Percentiles rank a stretch among this genome's conserved stretches.
phyloP scores from a whole-genome alignment of 148 eudicot species.

The Fagopyrum tataricum region DNA sequence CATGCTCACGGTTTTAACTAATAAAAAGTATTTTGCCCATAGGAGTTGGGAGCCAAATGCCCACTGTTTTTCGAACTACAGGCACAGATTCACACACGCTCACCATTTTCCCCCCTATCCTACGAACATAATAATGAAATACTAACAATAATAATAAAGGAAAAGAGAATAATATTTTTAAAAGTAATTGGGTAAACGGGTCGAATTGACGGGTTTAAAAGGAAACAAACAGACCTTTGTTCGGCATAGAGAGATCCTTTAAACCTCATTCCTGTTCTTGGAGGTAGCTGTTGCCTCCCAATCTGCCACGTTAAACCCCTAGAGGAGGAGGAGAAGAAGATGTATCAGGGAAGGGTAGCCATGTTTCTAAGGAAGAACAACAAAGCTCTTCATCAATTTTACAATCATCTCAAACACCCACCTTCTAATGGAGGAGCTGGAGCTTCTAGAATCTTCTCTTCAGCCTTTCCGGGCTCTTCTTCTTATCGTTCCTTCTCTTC shows the following conservation, averaged over 20 bases:
- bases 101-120: background rate
- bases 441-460: slow-evolving; percentile 38
- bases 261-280: background rate
- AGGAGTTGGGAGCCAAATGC: background rate
- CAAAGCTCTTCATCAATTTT: slow-evolving; percentile 26
- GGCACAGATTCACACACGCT: background rate
- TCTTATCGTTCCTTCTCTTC: slow-evolving; percentile 15
- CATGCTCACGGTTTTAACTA: too few species aligned
- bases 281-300: background rate
- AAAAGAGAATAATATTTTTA: background rate
- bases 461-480: slow-evolving; percentile 20
- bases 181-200: background rate
- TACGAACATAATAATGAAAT: too few species aligned
- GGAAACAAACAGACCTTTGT: background rate
- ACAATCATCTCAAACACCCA: slow-evolving; percentile 22
- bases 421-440: slow-evolving; percentile 19
- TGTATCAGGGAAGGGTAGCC: slow-evolving; percentile 47
- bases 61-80: background rate
- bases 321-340: slow-evolving; percentile 15
- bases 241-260: background rate
- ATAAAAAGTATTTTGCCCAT: too few species aligned
- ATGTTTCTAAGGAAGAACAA: slow-evolving; percentile 31
- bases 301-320: slow-evolving; percentile 8
- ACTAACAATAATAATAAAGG: too few species aligned
- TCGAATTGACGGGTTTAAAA: background rate